Evolutionary conservation across 176 grass and related monocot genomes (phyloP), one percentile per base, ranked within the genome.

Genomic region (Carex kokanica): DNA sequence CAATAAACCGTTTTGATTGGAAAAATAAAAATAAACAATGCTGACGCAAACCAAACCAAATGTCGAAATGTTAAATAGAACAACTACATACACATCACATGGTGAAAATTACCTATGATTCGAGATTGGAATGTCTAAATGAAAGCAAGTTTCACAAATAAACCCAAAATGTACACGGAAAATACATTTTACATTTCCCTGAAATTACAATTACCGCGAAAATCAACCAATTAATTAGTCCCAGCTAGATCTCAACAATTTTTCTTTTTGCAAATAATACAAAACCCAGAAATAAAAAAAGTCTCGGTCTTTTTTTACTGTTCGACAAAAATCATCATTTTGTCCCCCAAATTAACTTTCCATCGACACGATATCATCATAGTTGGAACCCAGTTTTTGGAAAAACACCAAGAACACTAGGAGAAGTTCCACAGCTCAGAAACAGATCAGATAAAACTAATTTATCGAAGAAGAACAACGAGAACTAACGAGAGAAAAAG

Each of bases 171-270:
- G 20, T 55, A 32, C 27, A 49, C 6, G 45, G 25, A 79, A 63
- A 23, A 63, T 7, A 65, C 70, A 23, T 32, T 40, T 13, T 12
- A 36, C 21, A 73, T 60, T 61, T 15, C 17, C 68, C 83, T 5
- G 5, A 38, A 85, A 74, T 59, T 3, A 17, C 11, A 6, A 63
- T 59, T 21, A 36, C 8, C 0, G 29, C 43, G 8, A 1, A 40
- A 20, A 17, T n/a, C 7, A 45, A 27, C 40, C 8, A 87, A 20
- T 60, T 34, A 55, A 23, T 1, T 41, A 20, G 2, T 53, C n/a
- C 21, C 2, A n/a, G 55, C 12, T 80, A 88, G 88, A 90, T 93
- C 91, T 88, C 85, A 71, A 13, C 21, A 63, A 88, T 32, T 74
- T 41, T 21, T 32, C 59, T 41, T 21, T n/a, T 43, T 60, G 45